phyloP scores from a whole-genome alignment of 1,139 yeast genomes.

The Yamadazyma conglobata region DNA sequence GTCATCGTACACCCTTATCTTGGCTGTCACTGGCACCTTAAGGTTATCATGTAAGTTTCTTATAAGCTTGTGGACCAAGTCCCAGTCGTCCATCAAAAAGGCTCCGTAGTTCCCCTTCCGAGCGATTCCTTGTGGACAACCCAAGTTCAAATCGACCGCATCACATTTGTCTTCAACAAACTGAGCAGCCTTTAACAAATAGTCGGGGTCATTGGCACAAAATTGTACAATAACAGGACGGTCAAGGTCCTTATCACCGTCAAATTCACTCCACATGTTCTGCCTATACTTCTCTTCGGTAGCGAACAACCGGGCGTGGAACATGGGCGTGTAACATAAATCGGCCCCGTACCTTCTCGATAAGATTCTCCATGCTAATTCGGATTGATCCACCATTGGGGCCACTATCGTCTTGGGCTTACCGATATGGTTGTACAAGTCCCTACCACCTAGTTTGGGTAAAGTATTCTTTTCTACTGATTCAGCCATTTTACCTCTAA shows the following conservation, averaged over 20 bases:
- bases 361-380: constrained; percentile 90
- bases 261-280: constrained; percentile 71
- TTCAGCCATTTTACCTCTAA: constrained; percentile 1
- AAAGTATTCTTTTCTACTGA: background rate
- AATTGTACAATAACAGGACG: constrained; percentile 90
- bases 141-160: constrained; percentile 92
- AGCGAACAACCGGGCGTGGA: constrained; percentile 87
- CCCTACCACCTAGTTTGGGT: constrained; percentile 52
- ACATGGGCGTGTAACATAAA: constrained; percentile 94
- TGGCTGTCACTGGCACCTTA: constrained; percentile 89
- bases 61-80: constrained; percentile 67
- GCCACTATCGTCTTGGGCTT: constrained; percentile 84
- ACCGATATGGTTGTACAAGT: constrained; percentile 66
- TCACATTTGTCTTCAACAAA: constrained; percentile 82
- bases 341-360: constrained; percentile 91
- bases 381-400: constrained; percentile 98
- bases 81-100: constrained; percentile 97
- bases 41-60: constrained; percentile 69
- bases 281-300: constrained; percentile 76
- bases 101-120: constrained; percentile 93
- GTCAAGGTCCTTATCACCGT: constrained; percentile 66
- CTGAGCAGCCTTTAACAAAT: constrained; percentile 74
- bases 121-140: constrained; percentile 98
- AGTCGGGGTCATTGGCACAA: constrained; percentile 93
- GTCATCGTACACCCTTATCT: constrained; percentile 86